A percentile compares a stretch with the other conserved stretches of the same genome.
phyloP scores from a whole-genome alignment of 352 stramenopile species.

The Albugo candida region DNA sequence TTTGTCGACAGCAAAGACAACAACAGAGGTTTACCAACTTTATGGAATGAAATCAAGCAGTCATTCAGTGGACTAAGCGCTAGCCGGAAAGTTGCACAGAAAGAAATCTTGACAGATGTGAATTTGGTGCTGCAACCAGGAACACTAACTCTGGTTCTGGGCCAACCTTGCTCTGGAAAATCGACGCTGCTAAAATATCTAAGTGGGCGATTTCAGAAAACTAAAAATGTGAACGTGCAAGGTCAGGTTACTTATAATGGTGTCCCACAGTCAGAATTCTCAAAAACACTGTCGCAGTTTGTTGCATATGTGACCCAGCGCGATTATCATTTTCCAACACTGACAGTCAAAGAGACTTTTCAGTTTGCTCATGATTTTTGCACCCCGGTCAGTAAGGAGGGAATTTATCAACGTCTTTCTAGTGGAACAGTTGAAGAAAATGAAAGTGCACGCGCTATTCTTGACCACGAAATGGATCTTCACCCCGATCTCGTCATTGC shows the following conservation, averaged over 20 bases:
- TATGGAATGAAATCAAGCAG: conserved; percentile 14
- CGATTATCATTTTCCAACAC: conserved; percentile 60
- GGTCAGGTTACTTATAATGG: conserved; percentile 29
- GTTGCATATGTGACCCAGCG: conserved; percentile 25
- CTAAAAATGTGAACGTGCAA: conserved; percentile 6
- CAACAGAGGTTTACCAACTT: conserved; percentile 16
- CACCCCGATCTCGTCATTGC: conserved; percentile 19
- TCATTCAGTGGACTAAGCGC: conserved; percentile 6
- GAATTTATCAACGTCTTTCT: conserved; percentile 14
- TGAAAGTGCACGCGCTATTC: conserved; percentile 9
- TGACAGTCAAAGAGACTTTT: conserved; percentile 88
- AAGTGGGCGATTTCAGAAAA: conserved; percentile 11
- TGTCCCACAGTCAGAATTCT: conserved; percentile 11
- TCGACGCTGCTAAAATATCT: conserved; percentile 26
- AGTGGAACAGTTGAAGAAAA: conserved; percentile 17
- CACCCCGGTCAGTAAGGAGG: conserved; percentile 5
- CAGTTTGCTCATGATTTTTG: conserved; percentile 81
- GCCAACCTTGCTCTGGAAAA: conserved; percentile 25
- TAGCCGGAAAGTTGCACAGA: conserved; percentile 15
- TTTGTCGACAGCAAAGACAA: conserved; percentile 4
- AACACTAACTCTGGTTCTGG: conserved; percentile 21
- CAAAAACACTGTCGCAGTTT: conserved; percentile 18
- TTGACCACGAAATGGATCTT: conserved; percentile 11
- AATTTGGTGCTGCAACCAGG: conserved; percentile 10
- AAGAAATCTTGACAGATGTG: conserved; percentile 23